phyloP scores from a whole-genome alignment of 2,329 filamentous ascomycete genomes.

The Colletotrichum sojae region DNA sequence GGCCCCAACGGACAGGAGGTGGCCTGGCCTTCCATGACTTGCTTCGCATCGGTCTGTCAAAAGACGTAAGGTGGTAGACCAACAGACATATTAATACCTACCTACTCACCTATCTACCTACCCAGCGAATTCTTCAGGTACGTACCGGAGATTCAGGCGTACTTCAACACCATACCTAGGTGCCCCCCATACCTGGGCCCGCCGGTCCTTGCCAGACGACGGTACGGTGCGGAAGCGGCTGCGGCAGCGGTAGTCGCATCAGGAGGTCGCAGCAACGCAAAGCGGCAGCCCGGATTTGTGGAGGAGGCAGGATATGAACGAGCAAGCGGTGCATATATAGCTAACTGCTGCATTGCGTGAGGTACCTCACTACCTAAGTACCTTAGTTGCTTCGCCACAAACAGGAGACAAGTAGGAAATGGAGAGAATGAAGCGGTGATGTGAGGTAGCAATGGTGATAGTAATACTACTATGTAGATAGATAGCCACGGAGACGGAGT shows the following conservation, averaged over 20 bases:
- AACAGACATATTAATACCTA: constrained; percentile 2
- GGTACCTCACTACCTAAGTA: too few relatives aligned
- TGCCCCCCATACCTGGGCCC: background rate
- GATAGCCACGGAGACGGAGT: constrained; percentile 6
- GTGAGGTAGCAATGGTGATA: background rate
- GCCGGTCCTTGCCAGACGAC: constrained; percentile 4
- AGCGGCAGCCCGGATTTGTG: constrained; percentile 7
- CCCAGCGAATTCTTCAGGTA: background rate
- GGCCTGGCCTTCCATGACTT: constrained; percentile 7
- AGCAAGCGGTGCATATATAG: too few relatives aligned
- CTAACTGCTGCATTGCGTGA: too few relatives aligned
- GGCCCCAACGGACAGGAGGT: constrained; percentile 26
- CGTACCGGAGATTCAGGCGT: constrained; percentile 1
- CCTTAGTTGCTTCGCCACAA: too few relatives aligned
- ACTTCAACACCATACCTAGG: constrained; percentile 3
- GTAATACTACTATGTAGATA: too few relatives aligned
- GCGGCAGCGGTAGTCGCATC: constrained; percentile 4
- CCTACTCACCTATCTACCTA: constrained; percentile 20
- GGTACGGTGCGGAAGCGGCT: constrained; percentile 20
- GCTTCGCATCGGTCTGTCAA: constrained; percentile 25
- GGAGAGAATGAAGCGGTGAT: too few relatives aligned
- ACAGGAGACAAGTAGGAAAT: too few relatives aligned
- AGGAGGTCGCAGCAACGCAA: constrained; percentile 3
- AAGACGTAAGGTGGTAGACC: background rate
- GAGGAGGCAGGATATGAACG: background rate